A percentile compares a stretch with the other conserved stretches of the same genome.
These are phyloP conservation scores for Cladosporium sp. DNA, from an alignment of 2,329 filamentous ascomycete species.

Conservation along the genomic window DNA sequence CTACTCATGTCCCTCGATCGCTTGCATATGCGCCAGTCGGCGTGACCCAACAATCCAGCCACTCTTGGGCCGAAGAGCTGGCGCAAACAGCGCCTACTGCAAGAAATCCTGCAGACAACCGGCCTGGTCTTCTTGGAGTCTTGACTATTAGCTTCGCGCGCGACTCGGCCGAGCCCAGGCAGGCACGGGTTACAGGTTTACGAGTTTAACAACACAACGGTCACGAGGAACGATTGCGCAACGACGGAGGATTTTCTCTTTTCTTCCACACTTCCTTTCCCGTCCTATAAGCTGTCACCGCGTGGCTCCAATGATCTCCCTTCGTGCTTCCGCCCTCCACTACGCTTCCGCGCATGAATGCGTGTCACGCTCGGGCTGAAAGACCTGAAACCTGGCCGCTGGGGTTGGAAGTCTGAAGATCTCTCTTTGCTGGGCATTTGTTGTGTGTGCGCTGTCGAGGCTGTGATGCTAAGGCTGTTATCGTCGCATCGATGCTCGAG, in stretches of 20 bases:
- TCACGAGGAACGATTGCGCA: background rate
- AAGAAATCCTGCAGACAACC: background rate
- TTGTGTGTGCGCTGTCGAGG: too few species aligned
- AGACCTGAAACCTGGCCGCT: conserved; percentile 10
- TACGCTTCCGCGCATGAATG: conserved; percentile 1
- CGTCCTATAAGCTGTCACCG: background rate
- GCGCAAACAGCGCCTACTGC: background rate
- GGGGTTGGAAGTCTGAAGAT: too few species aligned
- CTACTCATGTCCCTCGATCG: conserved; percentile 4
- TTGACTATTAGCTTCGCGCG: too few species aligned
- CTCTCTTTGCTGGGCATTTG: too few species aligned
- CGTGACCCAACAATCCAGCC: too few species aligned
- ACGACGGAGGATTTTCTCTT: background rate
- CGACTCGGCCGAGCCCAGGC: background rate
- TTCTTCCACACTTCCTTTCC: background rate
- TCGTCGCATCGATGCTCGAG: conserved; percentile 5
- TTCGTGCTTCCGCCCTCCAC: background rate
- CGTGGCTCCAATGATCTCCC: background rate
- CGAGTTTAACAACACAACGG: background rate
- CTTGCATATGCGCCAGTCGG: conserved; percentile 7
- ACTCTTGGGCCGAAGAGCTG: too few species aligned
- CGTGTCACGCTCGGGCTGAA: background rate
- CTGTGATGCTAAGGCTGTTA: too few species aligned
- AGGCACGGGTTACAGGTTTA: background rate
- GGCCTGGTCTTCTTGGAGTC: too few species aligned